phyloP scores from a whole-genome alignment of 345 rosid genomes.

The Toxicodendron radicans region DNA sequence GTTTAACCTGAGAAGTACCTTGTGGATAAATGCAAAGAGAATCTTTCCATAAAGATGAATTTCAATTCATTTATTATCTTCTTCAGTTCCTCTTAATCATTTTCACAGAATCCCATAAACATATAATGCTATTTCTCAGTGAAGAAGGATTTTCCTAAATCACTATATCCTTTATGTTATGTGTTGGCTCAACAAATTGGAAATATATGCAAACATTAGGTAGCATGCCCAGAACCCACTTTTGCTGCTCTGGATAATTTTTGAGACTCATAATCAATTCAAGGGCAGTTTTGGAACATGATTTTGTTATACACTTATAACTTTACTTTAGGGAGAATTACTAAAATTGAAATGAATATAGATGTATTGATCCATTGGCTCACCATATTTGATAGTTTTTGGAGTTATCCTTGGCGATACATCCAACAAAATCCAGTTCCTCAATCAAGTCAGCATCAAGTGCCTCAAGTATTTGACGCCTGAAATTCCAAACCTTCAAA shows the following conservation, averaged over 20 bases:
- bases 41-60: no score
- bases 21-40: no score
- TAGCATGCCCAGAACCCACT: not conserved
- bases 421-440: slow-evolving; percentile 60
- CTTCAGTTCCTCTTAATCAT: no score
- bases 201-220: not conserved
- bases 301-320: not conserved
- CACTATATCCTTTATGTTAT: no score
- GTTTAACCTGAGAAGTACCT: no score
- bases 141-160: no score
- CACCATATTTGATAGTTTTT: slow-evolving; percentile 94
- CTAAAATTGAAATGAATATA: not conserved
- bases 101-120: no score
- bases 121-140: no score
- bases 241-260: not conserved
- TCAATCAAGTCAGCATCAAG: slow-evolving; percentile 42
- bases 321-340: not conserved
- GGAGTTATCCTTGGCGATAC: slow-evolving; percentile 61
- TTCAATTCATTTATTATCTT: no score
- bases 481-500: slow-evolving; percentile 91
- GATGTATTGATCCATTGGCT: slow-evolving; percentile 24
- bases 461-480: slow-evolving; percentile 66
- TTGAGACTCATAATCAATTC: not conserved
- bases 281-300: not conserved
- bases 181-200: no score